Base-by-base conservation (phyloP, 345 rosid species). In the Eucalyptus brandiana region DNA sequence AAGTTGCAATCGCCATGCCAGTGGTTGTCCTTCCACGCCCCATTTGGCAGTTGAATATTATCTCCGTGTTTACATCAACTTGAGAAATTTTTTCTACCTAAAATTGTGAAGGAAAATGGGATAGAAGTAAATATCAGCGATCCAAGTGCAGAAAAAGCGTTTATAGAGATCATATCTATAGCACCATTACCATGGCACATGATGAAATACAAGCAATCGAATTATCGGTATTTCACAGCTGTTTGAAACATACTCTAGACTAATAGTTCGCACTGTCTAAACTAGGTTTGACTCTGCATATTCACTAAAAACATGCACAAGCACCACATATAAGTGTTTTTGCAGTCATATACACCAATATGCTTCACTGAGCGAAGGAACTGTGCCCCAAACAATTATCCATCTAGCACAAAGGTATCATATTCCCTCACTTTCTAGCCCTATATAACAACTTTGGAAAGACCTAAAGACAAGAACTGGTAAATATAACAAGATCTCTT, bases 31-130 rank as follows among this genome's bases (percentile, higher is more conserved):
- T 95, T 92, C 99, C 99, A 91, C 99, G 95, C 87, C 99, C 99
- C 99, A 97, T 97, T 96, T 97, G 99, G 91, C 99, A 97, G 92
- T 97, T 97, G 92, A 97, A 97, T 85, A 97, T 93, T 47, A 97
- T 93, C 92, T 97, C 96, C 2, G 97, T 93, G 28, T 93, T 92
- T 86, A 95, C 90, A 92, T 95, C 95, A 58, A 96, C 96, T 62
- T 91, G 93, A 91, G 98, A 97, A 92, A 98, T 96, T 93, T 95
- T 96, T 92, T 95, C 90, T 87, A 98, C 98, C 99, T 98, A 93
- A 91, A 92, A 91, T 81, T 18, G 87, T 32, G 88, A 37, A 45
- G 86, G 83, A 88, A 80, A 90, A 88, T 30, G 69, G 37, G 44
- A 83, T 14, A 54, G 26, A 40, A 26, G 60, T 89, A 12, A 37